These are phyloP conservation scores for Aegilops tauschii DNA, from an alignment of 176 grass and related monocot species.

Conservation along the genomic window DNA sequence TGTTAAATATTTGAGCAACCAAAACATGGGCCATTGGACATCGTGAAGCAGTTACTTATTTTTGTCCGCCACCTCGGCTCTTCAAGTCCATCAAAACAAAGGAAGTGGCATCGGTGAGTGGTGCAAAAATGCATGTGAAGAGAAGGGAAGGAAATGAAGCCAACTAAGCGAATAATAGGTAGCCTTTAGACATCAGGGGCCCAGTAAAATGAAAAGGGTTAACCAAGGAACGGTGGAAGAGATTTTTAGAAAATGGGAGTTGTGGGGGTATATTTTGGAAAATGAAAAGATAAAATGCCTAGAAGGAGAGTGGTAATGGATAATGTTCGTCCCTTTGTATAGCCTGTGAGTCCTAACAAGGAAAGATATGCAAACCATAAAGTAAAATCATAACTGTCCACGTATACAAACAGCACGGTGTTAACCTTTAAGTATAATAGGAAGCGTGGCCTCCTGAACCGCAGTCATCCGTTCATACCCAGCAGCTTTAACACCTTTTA, in stretches of 20 bases:
- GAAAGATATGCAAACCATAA: background rate
- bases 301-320: background rate
- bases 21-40: background rate
- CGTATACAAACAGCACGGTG: constrained; percentile 24
- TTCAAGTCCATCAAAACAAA: background rate
- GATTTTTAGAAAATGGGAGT: constrained; percentile 2
- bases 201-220: constrained; percentile 8
- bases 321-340: background rate
- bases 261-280: background rate
- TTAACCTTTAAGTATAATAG: constrained; percentile 88
- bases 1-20: background rate
- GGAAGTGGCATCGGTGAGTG: background rate
- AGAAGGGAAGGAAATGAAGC: background rate
- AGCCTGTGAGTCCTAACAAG: constrained; percentile 6
- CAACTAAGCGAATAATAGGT: background rate
- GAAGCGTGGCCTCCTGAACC: constrained; percentile 94
- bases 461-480: constrained; percentile 89
- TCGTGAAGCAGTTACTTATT: background rate
- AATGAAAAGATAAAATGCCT: background rate
- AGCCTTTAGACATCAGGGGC: background rate
- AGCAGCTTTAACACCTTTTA: constrained; percentile 93
- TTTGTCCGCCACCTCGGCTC: background rate
- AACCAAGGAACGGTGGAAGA: background rate
- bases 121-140: constrained; percentile 6
- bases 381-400: constrained; percentile 7